Base-by-base conservation (phyloP, 495 filamentous ascomycete species). In the Podospora tetraspora region DNA sequence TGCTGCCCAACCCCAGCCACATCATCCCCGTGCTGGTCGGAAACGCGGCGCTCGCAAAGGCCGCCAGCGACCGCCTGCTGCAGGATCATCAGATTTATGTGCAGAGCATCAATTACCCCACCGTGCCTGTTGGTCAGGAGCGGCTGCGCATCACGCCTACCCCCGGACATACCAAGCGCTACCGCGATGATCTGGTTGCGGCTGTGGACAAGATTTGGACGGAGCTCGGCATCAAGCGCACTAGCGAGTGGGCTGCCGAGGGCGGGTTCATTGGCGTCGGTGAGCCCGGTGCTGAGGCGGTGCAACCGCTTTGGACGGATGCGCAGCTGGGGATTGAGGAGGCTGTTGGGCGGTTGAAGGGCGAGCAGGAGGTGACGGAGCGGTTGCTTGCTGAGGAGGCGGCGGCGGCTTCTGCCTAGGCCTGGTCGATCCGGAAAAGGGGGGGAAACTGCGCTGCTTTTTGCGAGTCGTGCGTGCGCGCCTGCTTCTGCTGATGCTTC, bases 41-140 rank as follows among this genome's bases (percentile, higher is more conserved):
- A 34, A 92, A 94, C 73, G 95, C 96, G 34, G 94, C 94, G 77
- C 82, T 96, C n/a, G 95, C 95, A 59, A 96, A 93, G 81, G 80
- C 89, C 72, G 95, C 96, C 8, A 92, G 89, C 29, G 95, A 99
- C 76, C 86, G 93, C 75, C 88, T 97, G 8, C 83, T 99, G 10
- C 88, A 92, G 68, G 88, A 95, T 67, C 89, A 95, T 79, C 87
- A 87, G 60, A 98, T 99, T 78, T 98, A 99, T 75, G 95, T 99
- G 16, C 95, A 99, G 79, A 92, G 92, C 66, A 98, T 99, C 85
- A 99, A 99, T 81, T 99, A 98, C 80, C 95, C 95, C 8, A 99
- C 95, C 64, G 95, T 99, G 1, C 95, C 95, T 1, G 91, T 94
- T 6, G 95, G 95, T 16, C 92, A 99, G 81, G 95, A 99, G 80